Base-by-base conservation (phyloP, 2,329 filamentous ascomycete genomes). In the Fusarium sp. region DNA sequence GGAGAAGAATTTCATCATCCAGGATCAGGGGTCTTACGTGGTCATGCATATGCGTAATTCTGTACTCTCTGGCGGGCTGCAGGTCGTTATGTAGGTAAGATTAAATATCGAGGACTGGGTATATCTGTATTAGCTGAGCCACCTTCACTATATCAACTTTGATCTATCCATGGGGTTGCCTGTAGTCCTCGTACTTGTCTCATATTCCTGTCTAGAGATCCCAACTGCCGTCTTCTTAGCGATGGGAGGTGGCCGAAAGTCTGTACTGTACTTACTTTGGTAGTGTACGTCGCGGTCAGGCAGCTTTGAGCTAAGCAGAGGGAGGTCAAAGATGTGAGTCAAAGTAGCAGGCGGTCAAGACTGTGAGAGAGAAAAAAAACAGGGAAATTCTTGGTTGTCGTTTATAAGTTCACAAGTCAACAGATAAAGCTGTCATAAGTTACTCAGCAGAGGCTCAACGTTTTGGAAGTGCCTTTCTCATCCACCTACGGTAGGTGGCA, bases 11-110 rank as follows among this genome's bases (percentile, higher is more conserved):
- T 13, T 14, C 31, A 33, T 33, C 5, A 33, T 33, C 31, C 13
- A 29, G 27, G 27, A 29, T 13, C 60, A 63, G 43, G 60, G 55
- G 56, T 48, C 37, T 39, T 52, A 43, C 38, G 44, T 61, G 53
- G 50, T 43, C 38, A 27, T 57, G 55, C 25, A 53, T 29, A 29
- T 29, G 27, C 27, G 11, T 29, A 10, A 29, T 29, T 29, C 27
- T 13, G 27, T 29, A 10, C 9, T 29, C 27, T 29, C 27, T 19
- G 9, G 27, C 3, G 27, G 27, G 27, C 27, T 29, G 27, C 27
- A 29, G 27, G 23, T 25, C 23, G 23, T 25, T 25, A 25, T 25
- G 23, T 25, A 25, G 23, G 27, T 13, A 29, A 29, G 27, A 13
- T 29, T 29, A 13, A 29, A 29, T 29, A 29, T 29, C 11, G 27